These are phyloP conservation scores for Trametes coccinea DNA, from an alignment of 768 basidiomycete species.

Conservation along the genomic window DNA sequence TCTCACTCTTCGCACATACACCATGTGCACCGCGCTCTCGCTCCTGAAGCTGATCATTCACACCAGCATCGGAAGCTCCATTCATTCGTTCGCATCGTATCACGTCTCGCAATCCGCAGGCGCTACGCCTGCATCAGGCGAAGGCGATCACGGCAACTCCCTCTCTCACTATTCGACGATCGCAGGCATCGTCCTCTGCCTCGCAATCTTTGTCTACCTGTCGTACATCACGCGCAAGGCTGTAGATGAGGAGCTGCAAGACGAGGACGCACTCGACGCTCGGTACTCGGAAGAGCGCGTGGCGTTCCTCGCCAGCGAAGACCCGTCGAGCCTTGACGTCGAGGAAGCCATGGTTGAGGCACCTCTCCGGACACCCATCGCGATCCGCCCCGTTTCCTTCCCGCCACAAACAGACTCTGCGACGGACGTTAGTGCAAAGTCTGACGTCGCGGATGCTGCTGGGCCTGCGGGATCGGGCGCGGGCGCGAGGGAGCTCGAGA, in stretches of 20 bases:
- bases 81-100: conserved; percentile 79
- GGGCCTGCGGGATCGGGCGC: not conserved
- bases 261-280: conserved; percentile 39
- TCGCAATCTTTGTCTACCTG: conserved; percentile 78
- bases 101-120: conserved; percentile 38
- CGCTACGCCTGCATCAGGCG: conserved; percentile 16
- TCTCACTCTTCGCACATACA: conserved; percentile 77
- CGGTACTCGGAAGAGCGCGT: conserved; percentile 49
- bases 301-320: conserved; percentile 48
- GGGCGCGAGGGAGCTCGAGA: not conserved
- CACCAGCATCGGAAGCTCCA: conserved; percentile 83
- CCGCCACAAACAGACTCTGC: conserved; percentile 6
- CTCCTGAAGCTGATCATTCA: conserved; percentile 91
- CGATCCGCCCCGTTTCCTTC: conserved; percentile 13
- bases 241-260: conserved; percentile 55
- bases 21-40: conserved; percentile 76
- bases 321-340: conserved; percentile 23
- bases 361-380: conserved; percentile 3
- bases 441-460: not conserved
- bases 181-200: conserved; percentile 66
- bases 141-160: conserved; percentile 48
- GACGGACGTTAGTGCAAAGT: not conserved
- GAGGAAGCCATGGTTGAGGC: conserved; percentile 26
- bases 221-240: conserved; percentile 73
- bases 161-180: conserved; percentile 65